A percentile compares a stretch with the other conserved stretches of the same genome.
These are phyloP conservation scores for Candida germanica DNA, from an alignment of 805 yeast species.

Conservation along the genomic window DNA sequence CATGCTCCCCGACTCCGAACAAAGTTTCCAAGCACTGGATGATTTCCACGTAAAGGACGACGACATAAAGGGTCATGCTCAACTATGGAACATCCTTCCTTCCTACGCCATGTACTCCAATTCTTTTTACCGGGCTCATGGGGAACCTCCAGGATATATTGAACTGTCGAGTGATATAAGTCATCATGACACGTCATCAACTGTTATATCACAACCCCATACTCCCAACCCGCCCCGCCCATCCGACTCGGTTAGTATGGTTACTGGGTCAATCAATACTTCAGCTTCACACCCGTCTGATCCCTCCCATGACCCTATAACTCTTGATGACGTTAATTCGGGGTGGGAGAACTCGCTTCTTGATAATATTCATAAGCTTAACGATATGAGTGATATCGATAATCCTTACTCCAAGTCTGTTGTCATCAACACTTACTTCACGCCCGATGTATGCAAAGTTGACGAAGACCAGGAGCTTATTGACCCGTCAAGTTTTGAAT, in stretches of 20 bases:
- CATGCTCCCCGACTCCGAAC: slow-evolving; percentile 4
- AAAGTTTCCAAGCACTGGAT: slow-evolving; percentile 2
- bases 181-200: no score
- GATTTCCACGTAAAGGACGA: slow-evolving; percentile 5
- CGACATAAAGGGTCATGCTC: slow-evolving; percentile 17
- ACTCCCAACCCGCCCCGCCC: no score
- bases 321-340: slow-evolving; percentile 31
- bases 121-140: slow-evolving; percentile 13
- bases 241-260: not conserved
- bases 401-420: slow-evolving; percentile 25
- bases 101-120: slow-evolving; percentile 32
- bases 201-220: no score
- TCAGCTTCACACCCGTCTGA: not conserved
- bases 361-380: slow-evolving; percentile 34
- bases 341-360: slow-evolving; percentile 35
- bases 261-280: not conserved
- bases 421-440: slow-evolving; percentile 27
- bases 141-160: slow-evolving; percentile 22
- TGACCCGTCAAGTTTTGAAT: slow-evolving; percentile 42
- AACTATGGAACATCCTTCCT: slow-evolving; percentile 39
- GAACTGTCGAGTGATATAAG: not conserved
- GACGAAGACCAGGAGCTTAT: slow-evolving; percentile 26
- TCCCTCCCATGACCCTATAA: not conserved
- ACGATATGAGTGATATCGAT: slow-evolving; percentile 27
- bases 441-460: slow-evolving; percentile 29